phyloP scores from a whole-genome alignment of 352 stramenopile species.

The Globisporangium ultimum region DNA sequence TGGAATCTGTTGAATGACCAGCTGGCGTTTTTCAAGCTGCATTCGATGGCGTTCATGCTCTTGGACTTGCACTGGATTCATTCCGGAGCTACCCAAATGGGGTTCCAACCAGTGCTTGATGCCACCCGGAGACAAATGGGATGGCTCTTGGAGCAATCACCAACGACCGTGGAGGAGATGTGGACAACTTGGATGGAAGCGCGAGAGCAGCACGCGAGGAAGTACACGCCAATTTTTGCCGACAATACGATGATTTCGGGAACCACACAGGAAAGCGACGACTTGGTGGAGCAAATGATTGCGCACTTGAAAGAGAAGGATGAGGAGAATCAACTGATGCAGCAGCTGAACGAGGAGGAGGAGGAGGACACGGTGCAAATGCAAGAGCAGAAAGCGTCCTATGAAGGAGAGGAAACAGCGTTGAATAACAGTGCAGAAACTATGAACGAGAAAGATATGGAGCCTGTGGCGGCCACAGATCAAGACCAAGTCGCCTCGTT shows the following conservation, averaged over 20 bases:
- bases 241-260: not conserved
- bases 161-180: conserved; percentile 72
- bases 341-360: not conserved
- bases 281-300: conserved; percentile 17
- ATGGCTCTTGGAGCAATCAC: conserved; percentile 77
- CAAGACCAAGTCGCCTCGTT: not conserved
- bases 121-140: conserved; percentile 75
- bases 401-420: not conserved
- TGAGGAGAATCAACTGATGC: not conserved
- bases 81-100: conserved; percentile 80
- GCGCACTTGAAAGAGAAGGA: conserved; percentile 12
- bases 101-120: conserved; percentile 78
- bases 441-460: not conserved
- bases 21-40: conserved; percentile 67
- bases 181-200: conserved; percentile 84
- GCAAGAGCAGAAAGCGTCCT: not conserved
- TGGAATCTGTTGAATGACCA: conserved; percentile 77
- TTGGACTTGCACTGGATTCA: conserved; percentile 80
- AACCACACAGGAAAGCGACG: conserved; percentile 10
- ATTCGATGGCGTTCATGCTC: conserved; percentile 85
- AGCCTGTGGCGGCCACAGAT: not conserved
- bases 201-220: conserved; percentile 63
- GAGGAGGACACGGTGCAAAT: not conserved
- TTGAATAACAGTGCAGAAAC: not conserved
- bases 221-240: conserved; percentile 35